Conservation (phyloP, 2,329 filamentous ascomycete genomes). For the Colletotrichum spinosum region DNA sequence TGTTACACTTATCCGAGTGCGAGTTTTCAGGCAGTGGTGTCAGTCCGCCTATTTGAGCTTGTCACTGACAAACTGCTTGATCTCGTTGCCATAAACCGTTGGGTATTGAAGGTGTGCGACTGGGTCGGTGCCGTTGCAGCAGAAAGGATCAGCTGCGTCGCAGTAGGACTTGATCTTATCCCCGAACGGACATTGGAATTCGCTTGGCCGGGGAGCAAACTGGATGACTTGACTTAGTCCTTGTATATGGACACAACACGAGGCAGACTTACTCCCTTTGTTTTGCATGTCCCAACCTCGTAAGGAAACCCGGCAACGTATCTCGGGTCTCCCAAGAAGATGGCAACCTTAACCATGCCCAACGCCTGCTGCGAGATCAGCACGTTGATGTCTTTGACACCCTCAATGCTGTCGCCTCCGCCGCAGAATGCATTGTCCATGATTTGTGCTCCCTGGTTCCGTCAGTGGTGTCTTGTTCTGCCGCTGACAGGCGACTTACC, state of each 20-base stretch:
- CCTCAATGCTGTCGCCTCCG: conserved; percentile 62
- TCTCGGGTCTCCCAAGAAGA: conserved; percentile 74
- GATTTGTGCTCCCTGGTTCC: conserved; percentile 67
- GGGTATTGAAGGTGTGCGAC: conserved; percentile 56
- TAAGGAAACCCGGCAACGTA: conserved; percentile 66
- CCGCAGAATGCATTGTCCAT: conserved; percentile 73
- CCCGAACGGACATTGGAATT: conserved; percentile 65
- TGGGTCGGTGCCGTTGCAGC: conserved; percentile 68
- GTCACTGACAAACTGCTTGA: conserved; percentile 32
- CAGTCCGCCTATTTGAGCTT: conserved; percentile 23
- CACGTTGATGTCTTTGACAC: conserved; percentile 56
- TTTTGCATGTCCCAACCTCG: conserved; percentile 69
- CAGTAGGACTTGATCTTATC: conserved; percentile 70
- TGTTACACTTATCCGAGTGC: conserved; percentile 7
- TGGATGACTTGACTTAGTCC: conserved; percentile 40
- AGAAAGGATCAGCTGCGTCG: conserved; percentile 70
- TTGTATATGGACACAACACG: background rate
- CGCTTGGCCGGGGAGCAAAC: conserved; percentile 67
- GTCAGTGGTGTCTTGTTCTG: background rate
- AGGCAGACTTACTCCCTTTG: conserved; percentile 62
- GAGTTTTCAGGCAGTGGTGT: background rate
- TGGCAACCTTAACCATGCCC: conserved; percentile 69
- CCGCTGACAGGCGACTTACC: conserved; percentile 47
- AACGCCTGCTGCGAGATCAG: conserved; percentile 60
- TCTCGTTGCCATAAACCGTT: conserved; percentile 33